Base-by-base conservation (phyloP, 805 yeast species). In the Barnettozyma populi region DNA sequence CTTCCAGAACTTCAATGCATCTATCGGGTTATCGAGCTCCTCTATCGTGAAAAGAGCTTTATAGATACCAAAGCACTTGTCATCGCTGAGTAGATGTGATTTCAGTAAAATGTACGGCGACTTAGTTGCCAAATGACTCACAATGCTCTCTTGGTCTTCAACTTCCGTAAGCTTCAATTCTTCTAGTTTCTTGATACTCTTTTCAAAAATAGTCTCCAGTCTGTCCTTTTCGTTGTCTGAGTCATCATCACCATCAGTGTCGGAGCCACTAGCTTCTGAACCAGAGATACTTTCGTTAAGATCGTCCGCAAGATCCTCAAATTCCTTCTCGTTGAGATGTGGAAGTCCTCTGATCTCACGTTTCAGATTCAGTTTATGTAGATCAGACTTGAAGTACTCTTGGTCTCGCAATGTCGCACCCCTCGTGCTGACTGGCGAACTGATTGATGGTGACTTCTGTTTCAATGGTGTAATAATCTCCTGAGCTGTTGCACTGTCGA, bases 41-140 rank as follows among this genome's bases (percentile, higher is more conserved):
- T 64, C 51, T 2, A 67, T 62, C 34, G 70, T 70, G 54, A 88
- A 79, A 16, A 86, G 54, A 0, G 82, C 66, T 57, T 88, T 90
- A 65, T 82, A 90, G 0, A 80, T 69, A 0, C 89, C 90, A 53
- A 85, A 75, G 2, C 80, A 79, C 48, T 74, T 73, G 5, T 65
- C 66, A 0, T 65, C 57, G 1, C 76, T 72, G 14, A 84, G 49
- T 4, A 71, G 46, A 0, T 65, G 49, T 1, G 88, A 78, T 48
- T 74, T 70, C 61, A 84, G 83, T 37, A 78, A 67, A 1, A 87
- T 72, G 45, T 67, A 78, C 0, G 97, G 90, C 0, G 95, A 81
- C 55, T 80, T 78, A 0, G 92, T 82, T 48, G 84, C 79, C 51
- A 85, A 59, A 57, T 74, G 79, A 57, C 84, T 75, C 34, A 73